These are phyloP conservation scores for Silene latifolia DNA, from an alignment of 148 eudicot genomes.

Conservation along the genomic window DNA sequence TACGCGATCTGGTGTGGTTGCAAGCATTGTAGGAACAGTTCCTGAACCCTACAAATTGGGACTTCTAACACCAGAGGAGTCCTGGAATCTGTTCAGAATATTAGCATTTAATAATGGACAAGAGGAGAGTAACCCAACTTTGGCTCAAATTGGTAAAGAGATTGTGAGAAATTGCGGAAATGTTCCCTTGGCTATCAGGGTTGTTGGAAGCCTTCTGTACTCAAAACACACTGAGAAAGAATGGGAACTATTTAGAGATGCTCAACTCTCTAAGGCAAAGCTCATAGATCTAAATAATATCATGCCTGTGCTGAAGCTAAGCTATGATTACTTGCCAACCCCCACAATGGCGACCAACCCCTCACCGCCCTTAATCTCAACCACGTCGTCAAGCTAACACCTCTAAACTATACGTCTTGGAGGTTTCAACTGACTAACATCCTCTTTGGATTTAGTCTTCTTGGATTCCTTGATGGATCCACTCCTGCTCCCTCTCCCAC, in stretches of 20 bases:
- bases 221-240: constrained; percentile 10
- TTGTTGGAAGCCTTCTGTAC: constrained; percentile 7
- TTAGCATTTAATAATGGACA: neutral
- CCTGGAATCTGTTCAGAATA: constrained; percentile 14
- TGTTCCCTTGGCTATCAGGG: constrained; percentile 16
- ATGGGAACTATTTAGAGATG: neutral
- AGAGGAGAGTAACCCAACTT: neutral
- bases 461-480: too few species aligned
- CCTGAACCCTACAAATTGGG: neutral
- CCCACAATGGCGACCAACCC: too few species aligned
- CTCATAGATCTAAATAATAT: neutral
- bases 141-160: neutral
- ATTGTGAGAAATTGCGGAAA: neutral
- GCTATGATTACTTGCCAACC: constrained; percentile 17
- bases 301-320: constrained; percentile 10
- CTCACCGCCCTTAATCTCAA: too few species aligned
- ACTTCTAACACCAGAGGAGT: neutral
- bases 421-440: too few species aligned
- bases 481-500: too few species aligned
- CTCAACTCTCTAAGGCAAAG: constrained; percentile 1
- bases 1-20: constrained; percentile 9
- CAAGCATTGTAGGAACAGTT: neutral
- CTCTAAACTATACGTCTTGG: too few species aligned
- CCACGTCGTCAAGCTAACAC: too few species aligned
- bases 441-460: too few species aligned